Base-by-base conservation (phyloP, 2,329 filamentous ascomycete species). In the Aspergillus pseudoviridinutans region DNA sequence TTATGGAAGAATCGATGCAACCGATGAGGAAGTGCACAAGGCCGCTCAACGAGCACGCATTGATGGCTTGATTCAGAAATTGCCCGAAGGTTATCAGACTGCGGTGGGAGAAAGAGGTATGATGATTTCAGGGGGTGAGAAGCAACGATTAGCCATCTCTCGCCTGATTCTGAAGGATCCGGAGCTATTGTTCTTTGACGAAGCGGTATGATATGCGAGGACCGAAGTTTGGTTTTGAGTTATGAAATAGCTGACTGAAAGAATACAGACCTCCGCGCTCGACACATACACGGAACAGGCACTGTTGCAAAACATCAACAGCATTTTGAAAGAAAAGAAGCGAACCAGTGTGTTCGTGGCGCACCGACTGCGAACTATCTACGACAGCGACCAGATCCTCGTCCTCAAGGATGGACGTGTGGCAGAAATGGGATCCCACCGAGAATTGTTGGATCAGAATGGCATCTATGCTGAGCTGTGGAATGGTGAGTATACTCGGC, bases 41-140 rank as follows among this genome's bases (percentile, higher is more conserved):
- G 94, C 91, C 0, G 92, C 94, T 1, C 86, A 87, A 68, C 84
- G 91, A 54, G 93, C 94, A 2, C 86, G 87, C 56, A 91, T 99
- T 57, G 88, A 97, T 74, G 87, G 94, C 49, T 91, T 89, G 53
- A 88, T 96, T 59, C 79, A 84, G 55, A 80, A 79, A n/a, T 87
- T 96, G 71, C 91, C 91, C 1, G 88, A 92, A n/a, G 91, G 91
- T 17, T 96, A 97, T 73, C 77, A 87, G 24, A 97, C 94, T 22
- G 92, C 89, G 74, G 94, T 97, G 27, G 93, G 93, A 54, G 93
- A 97, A 78, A 84, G 93, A 50, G 92, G 92, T 1, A 87, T 97
- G 84, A 97, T 97, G 92, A 96, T 97, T 49, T 95, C 90, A 0
- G 92, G 91, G 2, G 92, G 92, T 32, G 93, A 97, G 78, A 97